Evolutionary conservation across 1,284 basidiomycete genomes (phyloP).

Genomic region (Trametes hirsuta): DNA sequence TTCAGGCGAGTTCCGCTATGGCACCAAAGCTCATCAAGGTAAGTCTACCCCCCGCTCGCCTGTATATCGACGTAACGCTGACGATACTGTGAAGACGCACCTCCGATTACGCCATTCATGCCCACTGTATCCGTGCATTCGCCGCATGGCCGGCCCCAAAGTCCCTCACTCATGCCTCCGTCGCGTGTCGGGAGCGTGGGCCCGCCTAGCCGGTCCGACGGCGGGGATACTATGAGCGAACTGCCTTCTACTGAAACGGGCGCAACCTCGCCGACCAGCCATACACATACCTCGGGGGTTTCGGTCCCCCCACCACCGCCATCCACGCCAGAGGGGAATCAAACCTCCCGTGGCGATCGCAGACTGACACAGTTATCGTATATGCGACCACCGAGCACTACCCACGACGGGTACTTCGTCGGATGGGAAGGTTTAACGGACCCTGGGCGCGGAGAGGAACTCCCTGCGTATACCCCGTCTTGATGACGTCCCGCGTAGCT

Average conservation of each 20-base stretch:
- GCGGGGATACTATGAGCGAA: not conserved
- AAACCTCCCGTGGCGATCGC: not conserved
- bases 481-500: not conserved
- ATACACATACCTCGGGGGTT: not conserved
- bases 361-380: not conserved
- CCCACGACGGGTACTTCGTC: not conserved
- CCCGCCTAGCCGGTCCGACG: not conserved
- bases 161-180: not conserved
- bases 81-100: not conserved
- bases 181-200: not conserved
- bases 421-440: not conserved
- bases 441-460: not conserved
- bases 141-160: not conserved
- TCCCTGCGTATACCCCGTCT: not conserved
- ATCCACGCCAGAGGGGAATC: too few species aligned
- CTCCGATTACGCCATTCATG: not conserved
- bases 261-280: too few species aligned
- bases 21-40: not conserved
- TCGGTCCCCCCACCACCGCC: not conserved
- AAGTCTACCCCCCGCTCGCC: not conserved
- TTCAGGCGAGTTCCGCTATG: not conserved
- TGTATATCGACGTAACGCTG: not conserved
- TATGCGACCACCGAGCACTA: constrained; percentile 1
- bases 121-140: not conserved
- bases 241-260: not conserved